phyloP scores from a whole-genome alignment of 768 basidiomycete species.

The Lyophyllum shimeji region DNA sequence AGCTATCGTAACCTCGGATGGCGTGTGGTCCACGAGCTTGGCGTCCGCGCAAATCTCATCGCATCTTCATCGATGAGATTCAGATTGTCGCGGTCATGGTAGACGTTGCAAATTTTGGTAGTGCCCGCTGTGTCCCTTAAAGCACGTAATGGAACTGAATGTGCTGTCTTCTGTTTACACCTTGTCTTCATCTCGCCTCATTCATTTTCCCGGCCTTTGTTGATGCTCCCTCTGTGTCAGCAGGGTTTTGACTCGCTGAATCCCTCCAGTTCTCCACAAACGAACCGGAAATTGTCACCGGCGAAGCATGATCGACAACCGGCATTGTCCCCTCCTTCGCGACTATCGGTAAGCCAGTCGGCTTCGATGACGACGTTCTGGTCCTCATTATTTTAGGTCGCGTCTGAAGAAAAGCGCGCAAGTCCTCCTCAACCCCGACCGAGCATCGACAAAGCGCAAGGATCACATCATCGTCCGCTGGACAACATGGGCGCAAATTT shows the following conservation, averaged over 20 bases:
- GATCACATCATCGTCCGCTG: neutral
- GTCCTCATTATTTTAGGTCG: slow-evolving; percentile 5
- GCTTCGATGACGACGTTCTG: slow-evolving; percentile 7
- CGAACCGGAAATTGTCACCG: slow-evolving; percentile 14
- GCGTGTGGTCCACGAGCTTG: neutral
- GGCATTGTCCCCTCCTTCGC: neutral
- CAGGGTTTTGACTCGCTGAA: slow-evolving; percentile 10
- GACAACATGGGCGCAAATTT: slow-evolving; percentile 10
- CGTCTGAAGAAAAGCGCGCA: neutral
- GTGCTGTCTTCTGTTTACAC: slow-evolving; percentile 1
- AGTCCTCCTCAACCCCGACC: neutral
- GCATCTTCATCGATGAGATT: neutral
- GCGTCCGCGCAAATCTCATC: slow-evolving; percentile 4
- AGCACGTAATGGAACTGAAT: slow-evolving; percentile 12
- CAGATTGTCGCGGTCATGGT: neutral
- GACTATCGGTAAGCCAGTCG: slow-evolving; percentile 12
- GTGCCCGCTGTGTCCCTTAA: neutral
- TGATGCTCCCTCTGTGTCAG: slow-evolving; percentile 1
- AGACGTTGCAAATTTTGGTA: no score
- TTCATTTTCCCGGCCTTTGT: slow-evolving; percentile 12
- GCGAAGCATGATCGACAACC: slow-evolving; percentile 10
- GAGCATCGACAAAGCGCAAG: neutral
- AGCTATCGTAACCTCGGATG: neutral
- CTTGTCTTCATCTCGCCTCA: slow-evolving; percentile 11
- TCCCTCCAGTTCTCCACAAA: slow-evolving; percentile 14